Conservation (phyloP, 139 green algal genomes). For the Tetratostichococcus sp. region DNA sequence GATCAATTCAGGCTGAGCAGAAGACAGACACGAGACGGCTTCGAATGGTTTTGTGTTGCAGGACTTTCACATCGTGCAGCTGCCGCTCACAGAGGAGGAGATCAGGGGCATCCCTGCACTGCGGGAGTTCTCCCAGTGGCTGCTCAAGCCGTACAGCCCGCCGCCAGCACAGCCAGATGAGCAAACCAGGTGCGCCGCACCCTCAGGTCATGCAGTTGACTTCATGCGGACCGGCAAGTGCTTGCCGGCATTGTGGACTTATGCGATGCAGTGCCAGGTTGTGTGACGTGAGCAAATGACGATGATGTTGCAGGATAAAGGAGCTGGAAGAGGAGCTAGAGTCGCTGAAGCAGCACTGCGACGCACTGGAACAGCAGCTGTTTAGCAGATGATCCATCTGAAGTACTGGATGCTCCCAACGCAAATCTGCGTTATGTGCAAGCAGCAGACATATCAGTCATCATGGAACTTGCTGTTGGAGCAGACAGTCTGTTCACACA, state of each 20-base stretch:
- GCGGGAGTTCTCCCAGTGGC: slow-evolving; percentile 55
- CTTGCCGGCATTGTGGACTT: not conserved
- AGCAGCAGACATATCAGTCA: too few species aligned
- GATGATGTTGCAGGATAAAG: slow-evolving; percentile 5
- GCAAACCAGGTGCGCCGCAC: not conserved
- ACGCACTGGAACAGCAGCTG: slow-evolving; percentile 8
- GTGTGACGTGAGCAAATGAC: not conserved
- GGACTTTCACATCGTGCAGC: slow-evolving; percentile 68
- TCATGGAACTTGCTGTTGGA: too few species aligned
- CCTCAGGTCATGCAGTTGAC: not conserved
- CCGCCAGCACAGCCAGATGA: slow-evolving; percentile 13
- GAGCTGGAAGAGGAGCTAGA: slow-evolving; percentile 11
- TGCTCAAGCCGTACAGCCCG: slow-evolving; percentile 56
- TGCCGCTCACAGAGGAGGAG: slow-evolving; percentile 90
- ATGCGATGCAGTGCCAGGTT: not conserved
- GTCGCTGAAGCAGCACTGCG: slow-evolving; percentile 7
- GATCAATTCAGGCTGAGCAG: too few species aligned
- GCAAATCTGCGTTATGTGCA: too few species aligned
- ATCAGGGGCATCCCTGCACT: slow-evolving; percentile 66
- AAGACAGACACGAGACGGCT: not conserved
- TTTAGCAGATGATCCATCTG: not conserved
- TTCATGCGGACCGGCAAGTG: not conserved
- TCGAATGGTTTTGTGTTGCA: too few species aligned
- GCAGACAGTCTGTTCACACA: too few species aligned
- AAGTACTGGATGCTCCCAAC: too few species aligned